These are phyloP conservation scores for Apiospora sp. DNA, from an alignment of 2,329 filamentous ascomycete genomes.

Conservation along the genomic window DNA sequence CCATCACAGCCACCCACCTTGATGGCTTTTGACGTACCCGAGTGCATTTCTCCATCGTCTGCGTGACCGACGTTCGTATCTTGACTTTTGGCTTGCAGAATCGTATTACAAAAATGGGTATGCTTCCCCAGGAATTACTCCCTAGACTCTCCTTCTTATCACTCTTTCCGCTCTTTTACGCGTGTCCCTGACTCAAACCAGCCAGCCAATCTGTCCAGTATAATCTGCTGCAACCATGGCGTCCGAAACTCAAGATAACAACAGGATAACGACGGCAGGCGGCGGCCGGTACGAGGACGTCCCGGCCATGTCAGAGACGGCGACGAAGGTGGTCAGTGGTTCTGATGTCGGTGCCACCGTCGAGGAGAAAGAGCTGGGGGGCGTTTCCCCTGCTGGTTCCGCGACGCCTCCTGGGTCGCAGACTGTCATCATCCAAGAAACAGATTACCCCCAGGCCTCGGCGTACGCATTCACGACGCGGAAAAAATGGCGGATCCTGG, in stretches of 20 bases:
- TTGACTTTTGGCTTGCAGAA: not conserved
- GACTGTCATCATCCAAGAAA: slow-evolving; percentile 49
- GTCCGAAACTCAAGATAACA: slow-evolving; percentile 5
- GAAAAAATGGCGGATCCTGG: slow-evolving; percentile 62
- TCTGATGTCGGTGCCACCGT: not conserved
- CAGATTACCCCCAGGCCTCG: slow-evolving; percentile 55
- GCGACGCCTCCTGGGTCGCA: not conserved
- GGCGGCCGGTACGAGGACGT: not conserved
- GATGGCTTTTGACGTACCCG: slow-evolving; percentile 6
- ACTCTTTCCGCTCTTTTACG: not conserved
- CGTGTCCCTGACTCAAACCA: not conserved
- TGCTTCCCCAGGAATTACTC: not conserved
- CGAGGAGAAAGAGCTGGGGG: not conserved
- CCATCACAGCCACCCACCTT: slow-evolving; percentile 1
- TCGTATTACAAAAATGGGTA: not conserved
- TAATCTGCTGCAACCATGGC: not conserved
- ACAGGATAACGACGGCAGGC: not conserved
- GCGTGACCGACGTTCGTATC: not conserved
- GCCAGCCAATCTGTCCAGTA: not conserved
- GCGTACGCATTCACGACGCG: slow-evolving; percentile 52
- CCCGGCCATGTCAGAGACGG: not conserved
- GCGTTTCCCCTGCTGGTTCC: not conserved
- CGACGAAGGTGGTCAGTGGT: not conserved
- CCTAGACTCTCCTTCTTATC: not conserved
- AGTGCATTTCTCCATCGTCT: not conserved